Evolutionary conservation across 257 asterid genomes (phyloP).

Genomic region (Petunia secreta): DNA sequence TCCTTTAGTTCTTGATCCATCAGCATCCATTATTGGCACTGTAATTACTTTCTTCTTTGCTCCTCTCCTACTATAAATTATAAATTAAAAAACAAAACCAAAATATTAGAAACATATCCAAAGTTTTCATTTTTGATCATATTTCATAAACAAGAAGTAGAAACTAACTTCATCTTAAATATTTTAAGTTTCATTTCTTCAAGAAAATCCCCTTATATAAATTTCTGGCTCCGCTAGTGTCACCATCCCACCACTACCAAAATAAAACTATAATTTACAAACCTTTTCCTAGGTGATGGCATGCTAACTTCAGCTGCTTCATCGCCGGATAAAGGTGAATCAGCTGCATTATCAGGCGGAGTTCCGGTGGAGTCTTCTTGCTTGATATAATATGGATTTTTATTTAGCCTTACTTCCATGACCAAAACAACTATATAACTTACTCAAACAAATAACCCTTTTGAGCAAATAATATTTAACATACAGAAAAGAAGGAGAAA

Average conservation of each 20-base stretch:
- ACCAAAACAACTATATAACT: neutral
- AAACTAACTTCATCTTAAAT: neutral
- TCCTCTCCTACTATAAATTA: slow-evolving; percentile 45
- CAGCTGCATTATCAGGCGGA: slow-evolving; percentile 51
- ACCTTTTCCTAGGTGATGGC: slow-evolving; percentile 76
- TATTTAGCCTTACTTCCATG: slow-evolving; percentile 44
- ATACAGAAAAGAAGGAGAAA: slow-evolving; percentile 27
- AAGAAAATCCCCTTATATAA: too few species aligned
- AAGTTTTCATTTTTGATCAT: neutral
- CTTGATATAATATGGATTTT: slow-evolving; percentile 35
- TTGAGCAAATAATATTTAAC: neutral
- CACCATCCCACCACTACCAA: too few species aligned
- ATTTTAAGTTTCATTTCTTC: neutral
- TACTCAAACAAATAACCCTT: neutral
- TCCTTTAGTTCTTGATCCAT: slow-evolving; percentile 59
- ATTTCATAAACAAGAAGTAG: neutral
- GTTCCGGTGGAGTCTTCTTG: slow-evolving; percentile 44
- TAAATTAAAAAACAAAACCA: neutral
- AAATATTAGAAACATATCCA: neutral
- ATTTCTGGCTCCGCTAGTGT: too few species aligned
- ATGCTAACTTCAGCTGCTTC: slow-evolving; percentile 53
- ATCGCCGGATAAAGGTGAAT: slow-evolving; percentile 59
- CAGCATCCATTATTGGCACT: slow-evolving; percentile 59
- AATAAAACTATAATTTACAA: neutral
- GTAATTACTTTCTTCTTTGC: slow-evolving; percentile 59